Conservation (phyloP, 495 filamentous ascomycete species). For the Aspergillus ellipticus region DNA sequence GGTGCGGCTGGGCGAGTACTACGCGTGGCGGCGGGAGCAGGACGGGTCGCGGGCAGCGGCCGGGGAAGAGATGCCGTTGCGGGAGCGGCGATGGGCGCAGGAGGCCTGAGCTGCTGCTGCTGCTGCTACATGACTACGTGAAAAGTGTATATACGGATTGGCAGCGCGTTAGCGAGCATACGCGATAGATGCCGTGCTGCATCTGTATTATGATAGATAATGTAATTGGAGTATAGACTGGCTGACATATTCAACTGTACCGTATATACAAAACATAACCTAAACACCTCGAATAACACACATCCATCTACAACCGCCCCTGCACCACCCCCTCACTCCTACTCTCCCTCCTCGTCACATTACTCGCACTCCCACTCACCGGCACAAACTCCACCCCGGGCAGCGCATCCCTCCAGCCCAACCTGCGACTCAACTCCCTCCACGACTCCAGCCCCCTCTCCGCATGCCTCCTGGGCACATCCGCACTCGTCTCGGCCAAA, state of each 20-base stretch:
- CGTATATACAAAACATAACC: too few species aligned
- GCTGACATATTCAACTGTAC: too few species aligned
- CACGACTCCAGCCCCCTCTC: slow-evolving; percentile 59
- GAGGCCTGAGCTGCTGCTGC: slow-evolving; percentile 23
- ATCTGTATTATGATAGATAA: background rate
- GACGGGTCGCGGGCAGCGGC: slow-evolving; percentile 55
- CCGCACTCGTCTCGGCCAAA: slow-evolving; percentile 51
- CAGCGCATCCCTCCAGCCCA: slow-evolving; percentile 22
- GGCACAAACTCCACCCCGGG: background rate
- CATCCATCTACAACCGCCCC: background rate
- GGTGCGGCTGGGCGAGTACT: slow-evolving; percentile 84
- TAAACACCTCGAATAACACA: background rate
- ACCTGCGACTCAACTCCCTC: slow-evolving; percentile 46
- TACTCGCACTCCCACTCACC: background rate
- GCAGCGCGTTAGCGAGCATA: background rate
- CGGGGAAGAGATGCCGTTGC: slow-evolving; percentile 61
- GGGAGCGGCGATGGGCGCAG: slow-evolving; percentile 83
- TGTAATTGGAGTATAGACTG: background rate
- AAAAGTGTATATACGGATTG: background rate
- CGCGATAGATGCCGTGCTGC: too few species aligned
- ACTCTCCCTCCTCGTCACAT: background rate
- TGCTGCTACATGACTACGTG: background rate
- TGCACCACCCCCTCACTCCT: background rate
- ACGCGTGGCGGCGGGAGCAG: slow-evolving; percentile 79
- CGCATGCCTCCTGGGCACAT: slow-evolving; percentile 61